These are phyloP conservation scores for Citrullus colocynthis DNA, from an alignment of 306 rosid genomes.

Conservation along the genomic window DNA sequence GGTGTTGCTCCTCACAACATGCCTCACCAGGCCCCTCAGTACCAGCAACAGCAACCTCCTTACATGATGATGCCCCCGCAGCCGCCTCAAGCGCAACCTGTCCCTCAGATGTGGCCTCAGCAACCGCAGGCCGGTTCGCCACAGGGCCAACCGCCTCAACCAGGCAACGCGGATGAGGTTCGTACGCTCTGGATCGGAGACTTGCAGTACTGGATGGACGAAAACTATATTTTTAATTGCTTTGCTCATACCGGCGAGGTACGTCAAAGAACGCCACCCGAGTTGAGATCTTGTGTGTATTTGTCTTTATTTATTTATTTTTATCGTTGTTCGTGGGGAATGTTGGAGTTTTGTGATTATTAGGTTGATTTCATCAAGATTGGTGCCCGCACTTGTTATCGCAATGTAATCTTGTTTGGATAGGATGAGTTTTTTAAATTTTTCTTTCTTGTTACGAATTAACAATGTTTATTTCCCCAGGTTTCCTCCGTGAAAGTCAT, in stretches of 20 bases:
- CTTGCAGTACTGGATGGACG: conserved; percentile 62
- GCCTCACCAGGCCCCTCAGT: conserved; percentile 61
- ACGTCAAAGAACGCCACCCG: background rate
- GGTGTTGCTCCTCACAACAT: conserved; percentile 45
- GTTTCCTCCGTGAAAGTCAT: conserved; percentile 37
- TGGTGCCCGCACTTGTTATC: background rate
- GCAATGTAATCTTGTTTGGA: background rate
- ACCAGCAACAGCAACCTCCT: conserved; percentile 43
- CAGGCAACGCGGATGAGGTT: conserved; percentile 41
- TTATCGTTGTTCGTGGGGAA: background rate
- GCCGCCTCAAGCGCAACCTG: conserved; percentile 21
- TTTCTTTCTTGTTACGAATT: background rate
- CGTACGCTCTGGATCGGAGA: conserved; percentile 68
- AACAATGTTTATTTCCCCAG: conserved; percentile 7
- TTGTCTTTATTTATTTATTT: background rate
- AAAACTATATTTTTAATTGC: conserved; percentile 29
- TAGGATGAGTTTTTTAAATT: background rate
- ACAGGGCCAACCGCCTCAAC: conserved; percentile 28
- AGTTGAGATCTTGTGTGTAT: background rate
- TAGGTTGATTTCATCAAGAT: background rate
- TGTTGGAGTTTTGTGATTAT: background rate
- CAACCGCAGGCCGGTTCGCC: conserved; percentile 29
- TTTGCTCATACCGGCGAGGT: conserved; percentile 50
- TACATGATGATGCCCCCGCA: conserved; percentile 82
- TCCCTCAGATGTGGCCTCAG: conserved; percentile 45